phyloP scores from a whole-genome alignment of 2,329 filamentous ascomycete genomes.

The Sporothrix pallida region DNA sequence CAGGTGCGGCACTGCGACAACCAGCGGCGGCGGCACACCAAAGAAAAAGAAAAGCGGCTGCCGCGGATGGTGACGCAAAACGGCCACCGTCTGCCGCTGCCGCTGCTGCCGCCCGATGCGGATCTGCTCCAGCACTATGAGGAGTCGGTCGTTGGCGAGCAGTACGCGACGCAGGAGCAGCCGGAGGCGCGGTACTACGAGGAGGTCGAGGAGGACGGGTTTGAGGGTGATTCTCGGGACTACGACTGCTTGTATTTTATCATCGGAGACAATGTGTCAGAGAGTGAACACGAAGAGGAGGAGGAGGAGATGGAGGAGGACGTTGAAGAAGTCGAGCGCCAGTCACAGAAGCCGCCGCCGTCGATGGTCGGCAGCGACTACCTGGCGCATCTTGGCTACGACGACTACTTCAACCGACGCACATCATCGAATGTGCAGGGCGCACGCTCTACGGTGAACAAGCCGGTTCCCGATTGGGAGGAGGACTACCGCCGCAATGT shows the following conservation, averaged over 20 bases:
- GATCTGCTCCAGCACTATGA: slow-evolving; percentile 27
- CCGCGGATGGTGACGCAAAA: slow-evolving; percentile 35
- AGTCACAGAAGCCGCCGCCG: background rate
- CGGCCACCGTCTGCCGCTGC: slow-evolving; percentile 38
- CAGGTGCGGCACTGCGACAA: slow-evolving; percentile 34
- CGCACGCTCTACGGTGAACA: background rate
- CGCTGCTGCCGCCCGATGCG: slow-evolving; percentile 27
- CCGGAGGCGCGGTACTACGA: background rate
- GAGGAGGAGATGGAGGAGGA: background rate
- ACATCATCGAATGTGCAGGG: background rate
- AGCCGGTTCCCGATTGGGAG: slow-evolving; percentile 21
- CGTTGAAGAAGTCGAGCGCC: background rate
- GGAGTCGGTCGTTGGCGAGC: slow-evolving; percentile 7
- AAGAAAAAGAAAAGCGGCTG: background rate
- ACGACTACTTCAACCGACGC: background rate
- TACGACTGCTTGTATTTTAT: too few species aligned
- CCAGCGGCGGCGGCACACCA: slow-evolving; percentile 22
- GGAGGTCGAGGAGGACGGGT: background rate
- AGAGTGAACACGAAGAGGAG: background rate
- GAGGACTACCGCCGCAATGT: slow-evolving; percentile 32
- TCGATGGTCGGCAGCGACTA: background rate
- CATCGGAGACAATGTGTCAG: too few species aligned
- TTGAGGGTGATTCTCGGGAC: too few species aligned
- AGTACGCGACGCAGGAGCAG: background rate
- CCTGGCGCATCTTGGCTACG: background rate